phyloP scores from a whole-genome alignment of 192 early-diverging fungal species.

The Backusella morwellensis region DNA sequence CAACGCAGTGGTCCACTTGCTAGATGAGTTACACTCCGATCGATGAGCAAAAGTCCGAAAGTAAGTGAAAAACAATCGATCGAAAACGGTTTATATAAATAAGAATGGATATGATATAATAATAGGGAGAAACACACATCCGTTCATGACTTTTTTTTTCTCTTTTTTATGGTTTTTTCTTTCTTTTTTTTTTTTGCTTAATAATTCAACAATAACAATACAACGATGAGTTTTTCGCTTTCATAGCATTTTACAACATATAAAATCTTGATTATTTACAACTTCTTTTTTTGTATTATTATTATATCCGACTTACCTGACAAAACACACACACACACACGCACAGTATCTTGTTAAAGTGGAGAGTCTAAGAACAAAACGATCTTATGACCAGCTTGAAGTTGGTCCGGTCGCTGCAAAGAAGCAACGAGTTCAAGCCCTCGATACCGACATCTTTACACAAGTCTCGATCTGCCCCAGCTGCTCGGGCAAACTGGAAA shows the following conservation, averaged over 20 bases:
- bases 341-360: not conserved
- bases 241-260: not conserved
- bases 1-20: no score
- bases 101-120: not conserved
- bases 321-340: not conserved
- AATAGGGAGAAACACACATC: conserved; percentile 4
- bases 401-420: not conserved
- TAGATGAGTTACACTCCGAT: not conserved
- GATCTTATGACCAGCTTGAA: not conserved
- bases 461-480: conserved; percentile 28
- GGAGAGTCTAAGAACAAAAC: conserved; percentile 8
- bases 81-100: not conserved
- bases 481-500: conserved; percentile 30
- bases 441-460: conserved; percentile 4
- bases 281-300: not conserved
- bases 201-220: not conserved
- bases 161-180: not conserved
- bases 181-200: not conserved
- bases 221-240: not conserved
- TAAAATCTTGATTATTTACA: not conserved
- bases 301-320: not conserved
- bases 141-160: not conserved
- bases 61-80: conserved; percentile 16
- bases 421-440: not conserved
- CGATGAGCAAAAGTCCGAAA: not conserved